Percentiles rank a stretch among this genome's conserved stretches.
These are phyloP conservation scores for Ascochyta viciae-villosae DNA, from an alignment of 2,329 filamentous ascomycete species.

Conservation along the genomic window DNA sequence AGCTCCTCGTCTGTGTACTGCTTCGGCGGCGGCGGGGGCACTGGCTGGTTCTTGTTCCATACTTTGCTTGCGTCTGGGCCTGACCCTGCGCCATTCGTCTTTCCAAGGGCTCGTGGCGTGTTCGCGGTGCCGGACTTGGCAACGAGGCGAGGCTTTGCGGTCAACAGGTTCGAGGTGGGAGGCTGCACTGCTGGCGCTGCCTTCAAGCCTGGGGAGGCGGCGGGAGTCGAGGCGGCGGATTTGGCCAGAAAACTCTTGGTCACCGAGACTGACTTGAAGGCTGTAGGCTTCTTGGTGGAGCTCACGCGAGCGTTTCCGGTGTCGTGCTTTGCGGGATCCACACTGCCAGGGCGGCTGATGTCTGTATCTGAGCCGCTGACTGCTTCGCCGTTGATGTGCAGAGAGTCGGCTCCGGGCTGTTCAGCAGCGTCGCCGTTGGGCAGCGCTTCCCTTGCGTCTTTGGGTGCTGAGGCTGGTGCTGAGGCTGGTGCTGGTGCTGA, in stretches of 20 bases:
- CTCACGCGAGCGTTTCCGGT: constrained; percentile 65
- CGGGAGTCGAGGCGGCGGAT: constrained; percentile 61
- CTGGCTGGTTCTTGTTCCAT: constrained; percentile 90
- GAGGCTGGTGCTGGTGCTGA: too few species aligned
- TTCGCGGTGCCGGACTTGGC: constrained; percentile 73
- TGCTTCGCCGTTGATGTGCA: constrained; percentile 65
- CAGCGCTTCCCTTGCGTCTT: constrained; percentile 33
- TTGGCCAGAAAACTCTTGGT: constrained; percentile 88
- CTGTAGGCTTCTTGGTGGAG: constrained; percentile 72
- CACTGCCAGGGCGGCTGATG: constrained; percentile 64
- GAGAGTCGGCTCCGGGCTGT: constrained; percentile 41
- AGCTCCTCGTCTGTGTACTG: constrained; percentile 88
- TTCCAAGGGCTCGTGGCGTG: constrained; percentile 58
- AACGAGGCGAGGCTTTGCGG: constrained; percentile 73
- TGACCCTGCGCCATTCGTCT: constrained; percentile 65
- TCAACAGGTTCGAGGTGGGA: constrained; percentile 55
- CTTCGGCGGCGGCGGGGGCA: constrained; percentile 73
- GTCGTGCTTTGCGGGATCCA: constrained; percentile 61
- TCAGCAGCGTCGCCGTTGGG: constrained; percentile 48
- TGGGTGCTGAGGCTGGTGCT: background rate
- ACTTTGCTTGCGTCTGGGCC: constrained; percentile 77
- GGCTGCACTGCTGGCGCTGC: constrained; percentile 48
- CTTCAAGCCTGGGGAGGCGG: constrained; percentile 63
- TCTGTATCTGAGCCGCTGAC: constrained; percentile 82
- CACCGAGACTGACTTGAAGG: constrained; percentile 85